Base-by-base conservation (phyloP, 179 eudicot species). In the Silene noctiflora region DNA sequence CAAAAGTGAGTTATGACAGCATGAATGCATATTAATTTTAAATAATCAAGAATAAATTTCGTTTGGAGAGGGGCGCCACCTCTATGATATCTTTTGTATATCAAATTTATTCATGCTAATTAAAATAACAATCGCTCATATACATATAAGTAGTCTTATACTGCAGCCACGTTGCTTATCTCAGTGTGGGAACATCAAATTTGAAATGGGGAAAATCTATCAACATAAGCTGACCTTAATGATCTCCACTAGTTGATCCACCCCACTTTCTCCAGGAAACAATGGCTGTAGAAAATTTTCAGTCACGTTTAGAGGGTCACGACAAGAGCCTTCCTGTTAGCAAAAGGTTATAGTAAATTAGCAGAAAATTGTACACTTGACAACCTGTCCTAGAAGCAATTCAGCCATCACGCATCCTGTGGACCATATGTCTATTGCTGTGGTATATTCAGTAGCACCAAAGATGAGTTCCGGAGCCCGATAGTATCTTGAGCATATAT, bases 351-450 rank as follows among this genome's bases (percentile, higher is more conserved):
- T 3, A 11, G 3, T 35, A 71, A 3, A 65, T 67, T 48, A 74
- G 51, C 19, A 75, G 44, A 44, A 62, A 35, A 20, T 1, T 1
- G 55, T 60, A 42, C 7, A 81, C 71, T 44, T 48, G 78, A 79
- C 78, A 48, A 93, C 98, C 98, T 91, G 91, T 46, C 98, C 98
- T 69, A 93, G 98, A 82, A 93, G 92, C 84, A 93, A 83, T 82
- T 93, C 98, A 75, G 98, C 98, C 98, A 93, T 93, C 69, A 93
- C 98, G 79, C 98, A 93, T 67, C 98, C 98, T 56, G 94, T 90
- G 73, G 98, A 93, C 98, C 98, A 93, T 86, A 93, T 85, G 83
- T 93, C 98, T 76, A 90, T 91, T 39, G 97, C 98, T 46, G 97
- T 91, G 25, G 98, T 91, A 78, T 93, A 93, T 76, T 93, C 98